Conservation (phyloP, 108 stramenopile genomes). For the Cylindrotheca closterium region DNA sequence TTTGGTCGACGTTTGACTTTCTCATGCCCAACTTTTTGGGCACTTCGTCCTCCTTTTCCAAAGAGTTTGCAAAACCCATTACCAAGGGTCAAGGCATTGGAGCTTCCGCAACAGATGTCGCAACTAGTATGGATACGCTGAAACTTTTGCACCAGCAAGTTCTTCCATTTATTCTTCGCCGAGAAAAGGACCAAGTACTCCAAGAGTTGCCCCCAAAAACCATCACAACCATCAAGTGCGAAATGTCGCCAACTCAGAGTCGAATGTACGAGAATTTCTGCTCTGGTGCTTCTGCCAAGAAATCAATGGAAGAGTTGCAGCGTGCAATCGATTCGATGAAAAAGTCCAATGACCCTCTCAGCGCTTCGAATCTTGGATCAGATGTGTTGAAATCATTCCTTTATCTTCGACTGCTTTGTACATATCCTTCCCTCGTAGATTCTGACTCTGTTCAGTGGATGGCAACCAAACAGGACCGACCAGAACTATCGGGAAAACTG, state of each 20-base stretch:
- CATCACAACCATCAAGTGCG: constrained; percentile 80
- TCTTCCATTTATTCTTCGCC: constrained; percentile 90
- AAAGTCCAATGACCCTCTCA: neutral
- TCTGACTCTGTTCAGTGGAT: neutral
- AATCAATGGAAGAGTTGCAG: constrained; percentile 39
- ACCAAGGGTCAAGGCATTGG: constrained; percentile 57
- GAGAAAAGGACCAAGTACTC: constrained; percentile 93
- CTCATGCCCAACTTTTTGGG: constrained; percentile 97
- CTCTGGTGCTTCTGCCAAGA: constrained; percentile 32
- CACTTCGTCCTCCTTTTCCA: constrained; percentile 61
- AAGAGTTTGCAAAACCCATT: constrained; percentile 86
- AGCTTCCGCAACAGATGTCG: constrained; percentile 58
- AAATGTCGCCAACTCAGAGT: constrained; percentile 66
- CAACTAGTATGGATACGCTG: constrained; percentile 67
- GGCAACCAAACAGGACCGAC: constrained; percentile 11
- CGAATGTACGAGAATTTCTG: constrained; percentile 57
- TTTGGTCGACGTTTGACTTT: constrained; percentile 97
- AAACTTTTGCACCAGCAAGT: constrained; percentile 91
- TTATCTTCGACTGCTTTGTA: constrained; percentile 82
- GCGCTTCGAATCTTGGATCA: constrained; percentile 28
- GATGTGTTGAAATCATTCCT: constrained; percentile 68
- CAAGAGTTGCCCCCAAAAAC: constrained; percentile 95
- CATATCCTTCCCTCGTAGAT: constrained; percentile 76
- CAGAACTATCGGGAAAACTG: constrained; percentile 84
- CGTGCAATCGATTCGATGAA: constrained; percentile 7